These are phyloP conservation scores for Colletotrichum gloeosporioides DNA, from an alignment of 2,329 filamentous ascomycete species.

Conservation along the genomic window DNA sequence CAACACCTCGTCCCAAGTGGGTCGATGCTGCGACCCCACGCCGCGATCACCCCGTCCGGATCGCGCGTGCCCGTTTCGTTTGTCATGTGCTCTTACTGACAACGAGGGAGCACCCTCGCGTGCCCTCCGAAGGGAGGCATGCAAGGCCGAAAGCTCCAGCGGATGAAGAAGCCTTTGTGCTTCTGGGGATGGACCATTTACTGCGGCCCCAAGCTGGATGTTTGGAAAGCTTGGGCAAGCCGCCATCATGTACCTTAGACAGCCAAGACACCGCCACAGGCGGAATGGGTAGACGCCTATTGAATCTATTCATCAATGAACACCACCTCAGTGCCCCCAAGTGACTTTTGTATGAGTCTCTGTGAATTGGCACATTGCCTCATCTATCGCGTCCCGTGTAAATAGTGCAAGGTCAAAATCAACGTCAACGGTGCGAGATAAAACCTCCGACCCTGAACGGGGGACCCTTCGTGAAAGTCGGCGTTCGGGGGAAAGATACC, in stretches of 20 bases:
- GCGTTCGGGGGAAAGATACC: constrained; percentile 16
- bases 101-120: constrained; percentile 12
- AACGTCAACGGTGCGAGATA: not conserved
- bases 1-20: constrained; percentile 38
- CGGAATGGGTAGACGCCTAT: constrained; percentile 51
- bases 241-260: constrained; percentile 26
- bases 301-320: constrained; percentile 54
- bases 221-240: constrained; percentile 36
- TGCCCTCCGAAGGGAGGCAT: not conserved
- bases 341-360: not conserved
- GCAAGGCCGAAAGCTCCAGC: constrained; percentile 20
- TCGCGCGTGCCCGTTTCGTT: constrained; percentile 22
- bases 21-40: constrained; percentile 61
- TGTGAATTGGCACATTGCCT: not conserved
- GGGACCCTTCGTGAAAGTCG: not conserved
- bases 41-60: constrained; percentile 25
- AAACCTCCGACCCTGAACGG: not conserved
- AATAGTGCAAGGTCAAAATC: too few relatives aligned
- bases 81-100: constrained; percentile 19
- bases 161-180: constrained; percentile 7
- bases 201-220: constrained; percentile 30
- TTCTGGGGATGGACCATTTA: constrained; percentile 9
- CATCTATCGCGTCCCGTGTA: too few relatives aligned
- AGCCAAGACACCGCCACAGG: constrained; percentile 24
- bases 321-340: not conserved